Conservation (phyloP, 768 basidiomycete species). For the Boletus edulis region DNA sequence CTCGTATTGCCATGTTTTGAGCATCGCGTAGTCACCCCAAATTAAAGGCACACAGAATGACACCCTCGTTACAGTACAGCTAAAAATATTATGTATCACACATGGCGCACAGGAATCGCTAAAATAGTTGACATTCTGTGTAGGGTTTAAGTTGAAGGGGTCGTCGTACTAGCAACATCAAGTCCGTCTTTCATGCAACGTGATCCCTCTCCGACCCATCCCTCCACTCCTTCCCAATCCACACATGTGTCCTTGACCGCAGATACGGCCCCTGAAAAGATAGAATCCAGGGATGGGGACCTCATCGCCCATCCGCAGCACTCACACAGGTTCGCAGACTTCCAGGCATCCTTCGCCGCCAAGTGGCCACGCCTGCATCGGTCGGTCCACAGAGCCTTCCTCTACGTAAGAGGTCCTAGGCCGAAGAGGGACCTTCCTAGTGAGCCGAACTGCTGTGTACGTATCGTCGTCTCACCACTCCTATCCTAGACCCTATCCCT, state of each 20-base stretch:
- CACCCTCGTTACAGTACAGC: not conserved
- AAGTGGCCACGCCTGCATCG: conserved; percentile 21
- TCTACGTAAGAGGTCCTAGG: conserved; percentile 58
- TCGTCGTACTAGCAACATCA: no score
- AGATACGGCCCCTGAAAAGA: conserved; percentile 2
- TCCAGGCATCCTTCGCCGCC: conserved; percentile 9
- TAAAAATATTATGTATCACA: no score
- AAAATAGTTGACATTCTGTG: no score
- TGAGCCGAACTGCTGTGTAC: conserved; percentile 12
- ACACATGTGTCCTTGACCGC: conserved; percentile 6
- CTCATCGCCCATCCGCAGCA: not conserved
- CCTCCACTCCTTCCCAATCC: conserved; percentile 11
- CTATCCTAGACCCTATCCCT: conserved; percentile 48
- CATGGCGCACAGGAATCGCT: no score
- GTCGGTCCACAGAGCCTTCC: conserved; percentile 1
- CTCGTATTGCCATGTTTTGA: conserved; percentile 12
- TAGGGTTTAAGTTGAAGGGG: no score
- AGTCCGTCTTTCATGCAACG: conserved; percentile 11
- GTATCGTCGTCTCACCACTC: conserved; percentile 1
- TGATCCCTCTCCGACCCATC: not conserved
- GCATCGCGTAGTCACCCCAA: conserved; percentile 13
- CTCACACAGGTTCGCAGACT: not conserved
- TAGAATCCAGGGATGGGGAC: conserved; percentile 1
- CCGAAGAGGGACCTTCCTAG: conserved; percentile 53
- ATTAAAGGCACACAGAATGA: conserved; percentile 6